These are phyloP conservation scores for Epithemia pelagica DNA, from an alignment of 108 stramenopile species.

Conservation along the genomic window DNA sequence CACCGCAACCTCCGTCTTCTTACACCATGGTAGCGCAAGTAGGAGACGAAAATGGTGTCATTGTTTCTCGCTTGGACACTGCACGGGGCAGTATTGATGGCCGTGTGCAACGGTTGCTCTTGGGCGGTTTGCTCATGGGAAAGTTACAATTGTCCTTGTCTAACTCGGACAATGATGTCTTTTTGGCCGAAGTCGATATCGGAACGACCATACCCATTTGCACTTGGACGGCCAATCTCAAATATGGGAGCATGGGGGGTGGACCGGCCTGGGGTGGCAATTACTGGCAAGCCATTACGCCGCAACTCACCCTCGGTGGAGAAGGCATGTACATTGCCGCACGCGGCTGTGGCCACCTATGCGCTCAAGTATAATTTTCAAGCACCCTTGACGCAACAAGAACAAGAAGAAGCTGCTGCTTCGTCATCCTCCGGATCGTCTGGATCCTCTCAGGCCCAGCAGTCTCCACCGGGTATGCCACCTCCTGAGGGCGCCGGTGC, in stretches of 20 bases:
- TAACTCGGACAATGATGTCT: slow-evolving; percentile 61
- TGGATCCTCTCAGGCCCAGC: neutral
- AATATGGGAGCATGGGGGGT: slow-evolving; percentile 84
- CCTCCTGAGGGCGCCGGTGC: slow-evolving; percentile 14
- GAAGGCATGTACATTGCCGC: slow-evolving; percentile 82
- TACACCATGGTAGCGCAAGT: slow-evolving; percentile 79
- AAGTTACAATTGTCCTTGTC: slow-evolving; percentile 62
- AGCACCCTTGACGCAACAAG: slow-evolving; percentile 18
- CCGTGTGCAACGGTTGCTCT: slow-evolving; percentile 54
- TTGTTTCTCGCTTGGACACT: slow-evolving; percentile 66
- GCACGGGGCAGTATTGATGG: slow-evolving; percentile 62
- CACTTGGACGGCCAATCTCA: slow-evolving; percentile 81
- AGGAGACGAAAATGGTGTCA: slow-evolving; percentile 54
- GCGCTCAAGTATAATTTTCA: slow-evolving; percentile 51
- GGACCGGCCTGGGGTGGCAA: slow-evolving; percentile 66
- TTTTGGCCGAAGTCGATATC: slow-evolving; percentile 68
- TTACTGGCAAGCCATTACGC: slow-evolving; percentile 70
- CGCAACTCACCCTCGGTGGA: slow-evolving; percentile 58
- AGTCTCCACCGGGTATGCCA: neutral
- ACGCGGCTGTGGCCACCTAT: slow-evolving; percentile 59
- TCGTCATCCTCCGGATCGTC: slow-evolving; percentile 4
- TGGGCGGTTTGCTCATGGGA: slow-evolving; percentile 65
- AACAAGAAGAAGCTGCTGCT: slow-evolving; percentile 4
- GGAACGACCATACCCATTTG: slow-evolving; percentile 25
- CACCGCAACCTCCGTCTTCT: slow-evolving; percentile 55